Conservation (phyloP, 169 alveolate genomes). For the Fabrea salina region DNA sequence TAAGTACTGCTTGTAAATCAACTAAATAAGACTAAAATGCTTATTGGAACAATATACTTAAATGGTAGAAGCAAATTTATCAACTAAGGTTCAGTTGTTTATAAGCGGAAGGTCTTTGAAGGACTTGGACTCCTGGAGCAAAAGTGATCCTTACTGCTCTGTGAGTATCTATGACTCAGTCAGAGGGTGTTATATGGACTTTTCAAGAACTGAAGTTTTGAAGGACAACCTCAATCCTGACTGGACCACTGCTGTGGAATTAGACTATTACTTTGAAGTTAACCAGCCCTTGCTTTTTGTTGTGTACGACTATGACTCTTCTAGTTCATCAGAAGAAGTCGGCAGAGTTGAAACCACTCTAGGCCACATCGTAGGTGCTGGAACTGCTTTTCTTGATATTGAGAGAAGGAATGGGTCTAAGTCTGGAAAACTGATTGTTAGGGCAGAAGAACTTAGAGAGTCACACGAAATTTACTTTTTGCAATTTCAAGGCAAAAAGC, state of each 20-base stretch:
- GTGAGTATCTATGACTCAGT: background rate
- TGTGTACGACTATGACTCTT: conserved; percentile 64
- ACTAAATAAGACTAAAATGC: too few relatives aligned
- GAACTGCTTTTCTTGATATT: background rate
- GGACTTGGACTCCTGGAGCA: conserved; percentile 55
- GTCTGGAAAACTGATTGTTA: conserved; percentile 29
- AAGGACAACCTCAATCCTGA: conserved; percentile 28
- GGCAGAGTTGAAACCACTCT: conserved; percentile 51
- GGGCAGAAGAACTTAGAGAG: conserved; percentile 36
- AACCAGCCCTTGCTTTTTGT: conserved; percentile 45
- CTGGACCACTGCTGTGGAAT: background rate
- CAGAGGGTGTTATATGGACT: background rate
- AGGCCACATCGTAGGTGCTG: conserved; percentile 48
- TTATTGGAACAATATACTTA: too few relatives aligned
- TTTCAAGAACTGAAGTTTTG: conserved; percentile 22
- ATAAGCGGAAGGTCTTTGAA: conserved; percentile 56
- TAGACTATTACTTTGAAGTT: conserved; percentile 32
- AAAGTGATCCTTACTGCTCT: conserved; percentile 60
- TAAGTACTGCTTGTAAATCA: too few relatives aligned
- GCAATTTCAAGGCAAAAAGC: background rate
- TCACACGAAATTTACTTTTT: background rate
- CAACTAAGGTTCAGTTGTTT: conserved; percentile 44
- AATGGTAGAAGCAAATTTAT: background rate
- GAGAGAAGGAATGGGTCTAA: background rate
- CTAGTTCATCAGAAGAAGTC: conserved; percentile 20